Percentiles rank a stretch among this genome's conserved stretches.
These are phyloP conservation scores for Aspergillus sparsus DNA, from an alignment of 495 filamentous ascomycete species.

Conservation along the genomic window DNA sequence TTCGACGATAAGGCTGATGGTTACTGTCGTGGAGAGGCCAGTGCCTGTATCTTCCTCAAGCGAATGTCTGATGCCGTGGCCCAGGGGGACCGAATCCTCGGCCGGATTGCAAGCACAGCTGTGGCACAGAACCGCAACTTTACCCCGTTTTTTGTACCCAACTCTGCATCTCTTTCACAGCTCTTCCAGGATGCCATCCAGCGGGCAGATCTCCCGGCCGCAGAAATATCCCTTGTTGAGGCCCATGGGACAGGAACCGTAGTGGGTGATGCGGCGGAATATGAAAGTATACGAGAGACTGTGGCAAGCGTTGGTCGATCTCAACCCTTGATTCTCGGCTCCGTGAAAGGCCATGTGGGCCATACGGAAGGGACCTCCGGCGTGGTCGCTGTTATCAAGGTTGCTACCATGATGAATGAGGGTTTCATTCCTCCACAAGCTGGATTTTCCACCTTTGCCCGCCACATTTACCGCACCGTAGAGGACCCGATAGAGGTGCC, in stretches of 20 bases:
- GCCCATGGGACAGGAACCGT: slow-evolving; percentile 52
- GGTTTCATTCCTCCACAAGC: slow-evolving; percentile 4
- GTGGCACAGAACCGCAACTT: slow-evolving; percentile 33
- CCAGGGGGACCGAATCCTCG: slow-evolving; percentile 44
- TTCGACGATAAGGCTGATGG: slow-evolving; percentile 33
- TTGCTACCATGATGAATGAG: slow-evolving; percentile 16
- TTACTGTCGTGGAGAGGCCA: slow-evolving; percentile 47
- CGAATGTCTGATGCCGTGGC: slow-evolving; percentile 32
- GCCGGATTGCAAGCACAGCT: slow-evolving; percentile 37
- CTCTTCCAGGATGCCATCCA: slow-evolving; percentile 53
- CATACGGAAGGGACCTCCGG: slow-evolving; percentile 57
- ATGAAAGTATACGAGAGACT: slow-evolving; percentile 52
- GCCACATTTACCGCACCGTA: neutral
- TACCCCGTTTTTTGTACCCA: slow-evolving; percentile 58
- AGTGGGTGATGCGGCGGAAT: slow-evolving; percentile 61
- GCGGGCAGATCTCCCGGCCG: slow-evolving; percentile 36
- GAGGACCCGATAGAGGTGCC: neutral
- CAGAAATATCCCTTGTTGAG: slow-evolving; percentile 43
- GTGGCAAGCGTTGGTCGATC: slow-evolving; percentile 24
- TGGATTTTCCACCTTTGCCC: neutral
- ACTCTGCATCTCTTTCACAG: slow-evolving; percentile 51
- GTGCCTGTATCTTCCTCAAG: slow-evolving; percentile 40
- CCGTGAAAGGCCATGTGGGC: slow-evolving; percentile 54
- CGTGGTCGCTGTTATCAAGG: slow-evolving; percentile 60
- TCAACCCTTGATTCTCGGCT: slow-evolving; percentile 34